Percentiles rank a stretch among this genome's conserved stretches.
Conservation (phyloP, 768 basidiomycete genomes). For the Boletus vermiculosoides region DNA sequence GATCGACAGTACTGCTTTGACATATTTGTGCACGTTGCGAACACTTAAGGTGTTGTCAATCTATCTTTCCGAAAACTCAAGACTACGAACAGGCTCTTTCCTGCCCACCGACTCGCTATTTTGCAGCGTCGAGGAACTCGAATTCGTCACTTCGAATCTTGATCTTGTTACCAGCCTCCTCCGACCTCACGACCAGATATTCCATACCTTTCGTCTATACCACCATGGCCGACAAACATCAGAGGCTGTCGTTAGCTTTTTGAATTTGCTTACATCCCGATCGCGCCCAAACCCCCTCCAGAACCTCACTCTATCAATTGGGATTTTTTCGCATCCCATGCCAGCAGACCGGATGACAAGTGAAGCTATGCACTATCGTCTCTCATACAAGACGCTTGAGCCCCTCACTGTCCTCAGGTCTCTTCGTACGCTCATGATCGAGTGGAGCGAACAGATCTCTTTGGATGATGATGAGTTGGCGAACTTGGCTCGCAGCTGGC, state of each 20-base stretch:
- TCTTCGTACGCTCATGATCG: conserved; percentile 6
- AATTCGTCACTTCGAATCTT: conserved; percentile 3
- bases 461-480: conserved; percentile 9
- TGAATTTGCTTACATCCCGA: conserved; percentile 4
- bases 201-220: conserved; percentile 5
- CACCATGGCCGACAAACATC: not conserved
- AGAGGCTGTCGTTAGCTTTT: not conserved
- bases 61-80: not conserved
- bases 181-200: conserved; percentile 4
- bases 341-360: not conserved
- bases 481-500: conserved; percentile 7
- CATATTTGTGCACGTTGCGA: conserved; percentile 5
- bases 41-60: conserved; percentile 4
- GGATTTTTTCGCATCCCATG: not conserved
- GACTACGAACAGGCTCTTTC: not conserved
- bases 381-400: conserved; percentile 7
- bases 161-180: conserved; percentile 9
- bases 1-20: conserved; percentile 4
- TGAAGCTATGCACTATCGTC: not conserved
- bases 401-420: conserved; percentile 2
- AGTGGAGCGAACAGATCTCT: conserved; percentile 13
- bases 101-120: not conserved
- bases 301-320: not conserved
- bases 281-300: not conserved
- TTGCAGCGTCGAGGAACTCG: not conserved